Conservation (phyloP, 768 basidiomycete species). For the Boletus edulis region DNA sequence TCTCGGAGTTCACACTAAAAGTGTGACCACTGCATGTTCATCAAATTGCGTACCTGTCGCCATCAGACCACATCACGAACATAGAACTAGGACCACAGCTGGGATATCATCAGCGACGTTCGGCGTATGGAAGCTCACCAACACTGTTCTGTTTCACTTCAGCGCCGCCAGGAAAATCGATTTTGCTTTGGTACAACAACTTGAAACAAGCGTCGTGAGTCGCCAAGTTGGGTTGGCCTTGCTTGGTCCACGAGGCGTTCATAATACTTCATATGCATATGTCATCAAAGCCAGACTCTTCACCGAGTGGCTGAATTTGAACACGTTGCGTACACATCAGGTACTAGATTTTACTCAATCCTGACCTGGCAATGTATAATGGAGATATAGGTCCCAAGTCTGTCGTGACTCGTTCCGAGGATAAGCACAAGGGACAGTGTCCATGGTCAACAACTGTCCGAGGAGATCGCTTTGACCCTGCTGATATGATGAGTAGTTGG, state of each 20-base stretch:
- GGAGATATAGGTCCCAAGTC: neutral
- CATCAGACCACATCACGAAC: neutral
- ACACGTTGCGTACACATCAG: constrained; percentile 15
- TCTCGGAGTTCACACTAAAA: neutral
- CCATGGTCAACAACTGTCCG: constrained; percentile 7
- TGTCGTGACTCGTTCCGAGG: constrained; percentile 5
- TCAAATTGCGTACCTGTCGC: neutral
- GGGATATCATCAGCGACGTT: neutral
- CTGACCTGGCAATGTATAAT: neutral
- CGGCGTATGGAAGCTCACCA: neutral
- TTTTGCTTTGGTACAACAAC: neutral
- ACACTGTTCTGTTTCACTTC: neutral
- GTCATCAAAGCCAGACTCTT: neutral
- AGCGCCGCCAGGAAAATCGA: neutral
- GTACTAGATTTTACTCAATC: constrained; percentile 3
- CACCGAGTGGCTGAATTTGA: constrained; percentile 1
- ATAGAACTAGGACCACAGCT: neutral
- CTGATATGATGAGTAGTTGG: neutral
- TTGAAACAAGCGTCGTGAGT: neutral
- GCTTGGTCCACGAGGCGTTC: constrained; percentile 20
- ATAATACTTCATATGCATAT: neutral
- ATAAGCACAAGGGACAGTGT: neutral
- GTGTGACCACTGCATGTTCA: too few relatives aligned
- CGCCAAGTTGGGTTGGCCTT: constrained; percentile 1
- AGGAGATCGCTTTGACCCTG: constrained; percentile 10